Conservation (phyloP, 2,329 filamentous ascomycete genomes). For the Polychaeton citri region DNA sequence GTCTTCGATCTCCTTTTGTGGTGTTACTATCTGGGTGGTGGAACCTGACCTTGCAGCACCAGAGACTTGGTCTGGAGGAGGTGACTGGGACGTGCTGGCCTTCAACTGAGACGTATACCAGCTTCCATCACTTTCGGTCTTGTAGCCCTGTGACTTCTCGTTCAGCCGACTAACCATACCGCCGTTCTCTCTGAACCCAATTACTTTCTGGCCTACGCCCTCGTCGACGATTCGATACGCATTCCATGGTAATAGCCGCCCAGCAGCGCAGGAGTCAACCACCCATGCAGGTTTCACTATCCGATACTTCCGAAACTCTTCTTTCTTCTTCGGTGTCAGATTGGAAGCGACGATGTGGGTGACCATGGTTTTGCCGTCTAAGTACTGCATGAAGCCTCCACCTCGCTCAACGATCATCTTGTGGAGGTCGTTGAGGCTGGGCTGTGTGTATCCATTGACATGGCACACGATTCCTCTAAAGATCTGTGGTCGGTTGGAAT, state of each 20-base stretch:
- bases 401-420: conserved; percentile 79
- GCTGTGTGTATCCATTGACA: conserved; percentile 92
- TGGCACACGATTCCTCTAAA: conserved; percentile 86
- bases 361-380: conserved; percentile 86
- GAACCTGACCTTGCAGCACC: not conserved
- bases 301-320: conserved; percentile 76
- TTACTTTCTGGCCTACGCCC: conserved; percentile 65
- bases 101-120: conserved; percentile 66
- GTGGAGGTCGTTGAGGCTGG: conserved; percentile 79
- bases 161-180: conserved; percentile 54
- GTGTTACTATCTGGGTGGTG: conserved; percentile 18
- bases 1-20: conserved; percentile 17
- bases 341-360: conserved; percentile 92
- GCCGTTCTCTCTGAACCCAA: conserved; percentile 46
- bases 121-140: conserved; percentile 66
- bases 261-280: conserved; percentile 72
- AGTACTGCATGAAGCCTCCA: conserved; percentile 87
- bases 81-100: not conserved
- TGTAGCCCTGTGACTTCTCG: conserved; percentile 51
- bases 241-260: conserved; percentile 73
- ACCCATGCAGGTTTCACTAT: conserved; percentile 95
- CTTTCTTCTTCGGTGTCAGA: conserved; percentile 80
- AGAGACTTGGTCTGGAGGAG: conserved; percentile 2
- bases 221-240: conserved; percentile 75
- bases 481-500: conserved; percentile 59